Percentiles rank a stretch among this genome's conserved stretches.
These are phyloP conservation scores for Eucalyptus curtisii DNA, from an alignment of 345 rosid species.

Conservation along the genomic window DNA sequence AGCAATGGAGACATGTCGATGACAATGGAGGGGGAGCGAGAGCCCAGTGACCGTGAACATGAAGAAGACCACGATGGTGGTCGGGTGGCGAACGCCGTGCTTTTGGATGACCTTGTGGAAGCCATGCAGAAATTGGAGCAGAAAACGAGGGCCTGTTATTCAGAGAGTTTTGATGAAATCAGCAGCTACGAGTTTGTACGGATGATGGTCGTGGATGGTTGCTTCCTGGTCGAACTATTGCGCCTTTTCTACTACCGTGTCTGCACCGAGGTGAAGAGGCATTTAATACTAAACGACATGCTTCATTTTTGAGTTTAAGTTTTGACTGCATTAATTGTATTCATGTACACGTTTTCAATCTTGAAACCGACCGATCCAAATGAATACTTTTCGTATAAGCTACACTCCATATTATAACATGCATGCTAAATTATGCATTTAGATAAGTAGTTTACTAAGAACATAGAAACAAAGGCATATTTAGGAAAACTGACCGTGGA, in stretches of 20 bases:
- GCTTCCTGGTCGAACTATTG: background rate
- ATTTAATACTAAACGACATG: background rate
- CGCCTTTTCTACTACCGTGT: background rate
- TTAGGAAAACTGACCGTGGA: background rate
- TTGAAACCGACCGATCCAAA: background rate
- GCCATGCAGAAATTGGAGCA: background rate
- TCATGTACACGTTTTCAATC: background rate
- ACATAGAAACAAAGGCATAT: background rate
- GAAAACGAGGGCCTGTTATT: background rate
- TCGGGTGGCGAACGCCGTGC: background rate
- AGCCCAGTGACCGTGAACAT: background rate
- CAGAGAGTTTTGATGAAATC: background rate
- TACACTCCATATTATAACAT: background rate
- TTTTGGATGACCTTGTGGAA: background rate
- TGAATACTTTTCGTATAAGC: too few relatives aligned
- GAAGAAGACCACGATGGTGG: background rate
- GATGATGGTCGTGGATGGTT: slow-evolving; percentile 2
- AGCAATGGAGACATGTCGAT: background rate
- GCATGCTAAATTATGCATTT: background rate
- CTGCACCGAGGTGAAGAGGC: background rate
- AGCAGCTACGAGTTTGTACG: background rate
- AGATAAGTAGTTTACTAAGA: too few relatives aligned
- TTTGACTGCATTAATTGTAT: background rate
- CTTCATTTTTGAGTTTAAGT: background rate
- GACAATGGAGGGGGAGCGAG: background rate